Base-by-base conservation (phyloP, 352 stramenopile genomes). In the Peronospora destructor region DNA sequence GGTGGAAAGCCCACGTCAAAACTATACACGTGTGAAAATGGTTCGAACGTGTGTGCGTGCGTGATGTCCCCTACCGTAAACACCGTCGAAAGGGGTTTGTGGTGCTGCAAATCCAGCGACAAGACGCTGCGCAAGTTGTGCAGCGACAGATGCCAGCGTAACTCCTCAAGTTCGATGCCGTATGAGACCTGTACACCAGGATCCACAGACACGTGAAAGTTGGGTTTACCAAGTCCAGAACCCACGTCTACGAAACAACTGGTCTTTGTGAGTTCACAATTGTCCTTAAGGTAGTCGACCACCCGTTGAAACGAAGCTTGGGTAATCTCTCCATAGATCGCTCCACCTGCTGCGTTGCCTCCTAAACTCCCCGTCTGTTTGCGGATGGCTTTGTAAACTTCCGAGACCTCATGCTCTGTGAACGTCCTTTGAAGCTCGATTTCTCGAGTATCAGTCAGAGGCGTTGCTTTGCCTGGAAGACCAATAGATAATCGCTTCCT, bases 241-340 rank as follows among this genome's bases (percentile, higher is more conserved):
- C 96, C 96, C 37, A 99, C 94, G 62, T 99, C 96, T 47, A 99
- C 82, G 64, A 99, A 99, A 12, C 88, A 76, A 45, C 85, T 97
- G 12, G 74, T 53, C 14, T 72, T 58, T 35, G 71, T 76, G 34
- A 99, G 73, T 50, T 90, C 84, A 29, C 91, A 98, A 25, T 98
- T 45, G 16, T 95, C 76, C 43, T 97, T 92, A 63, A 98, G 79
- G 48, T 94, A 93, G 59, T 98, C 91, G 0, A 98, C 78, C 45
- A 98, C 90, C 35, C 94, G 93, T 67, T 98, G 95, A 83, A 99
- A 98, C 21, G 87, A 97, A 25, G 85, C 85, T 36, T 96, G 83
- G 10, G 96, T 99, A 54, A 98, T 88, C 68, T 99, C 96, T 13
- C 96, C 96, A 64, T 99, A 99, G 59, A 99, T 99, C 17, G 95